Conservation (phyloP, 768 basidiomycete genomes). For the Symmetrospora coprosmae region DNA sequence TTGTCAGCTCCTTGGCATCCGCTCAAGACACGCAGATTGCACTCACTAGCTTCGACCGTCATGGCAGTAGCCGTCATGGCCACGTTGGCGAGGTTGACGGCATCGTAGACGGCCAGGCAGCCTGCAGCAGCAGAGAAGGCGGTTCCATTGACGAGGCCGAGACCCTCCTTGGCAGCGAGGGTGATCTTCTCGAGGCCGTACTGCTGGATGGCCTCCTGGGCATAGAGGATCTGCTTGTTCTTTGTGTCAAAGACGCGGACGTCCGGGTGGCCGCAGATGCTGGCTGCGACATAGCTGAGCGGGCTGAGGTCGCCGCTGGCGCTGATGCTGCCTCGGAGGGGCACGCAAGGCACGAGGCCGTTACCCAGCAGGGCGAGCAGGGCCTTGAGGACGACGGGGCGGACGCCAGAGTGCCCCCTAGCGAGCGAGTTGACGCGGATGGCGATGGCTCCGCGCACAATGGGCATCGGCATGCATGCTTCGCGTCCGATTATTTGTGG, state of each 20-base stretch:
- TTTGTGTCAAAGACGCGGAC: conserved; percentile 45
- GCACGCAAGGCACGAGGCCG: conserved; percentile 57
- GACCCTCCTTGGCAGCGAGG: conserved; percentile 40
- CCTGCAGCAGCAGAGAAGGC: conserved; percentile 50
- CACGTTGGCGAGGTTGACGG: conserved; percentile 40
- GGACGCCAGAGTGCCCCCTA: conserved; percentile 73
- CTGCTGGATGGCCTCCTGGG: conserved; percentile 25
- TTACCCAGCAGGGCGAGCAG: conserved; percentile 58
- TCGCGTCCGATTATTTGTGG: too few species aligned
- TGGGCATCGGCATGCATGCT: conserved; percentile 35
- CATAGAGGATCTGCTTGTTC: conserved; percentile 13
- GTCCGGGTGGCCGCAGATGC: conserved; percentile 63
- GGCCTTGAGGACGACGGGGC: conserved; percentile 63
- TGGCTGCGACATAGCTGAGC: conserved; percentile 55
- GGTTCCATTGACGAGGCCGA: conserved; percentile 47
- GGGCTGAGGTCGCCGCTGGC: conserved; percentile 47
- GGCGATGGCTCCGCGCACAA: conserved; percentile 75
- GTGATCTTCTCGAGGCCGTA: conserved; percentile 53
- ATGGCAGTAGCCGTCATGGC: conserved; percentile 64
- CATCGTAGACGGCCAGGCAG: conserved; percentile 57
- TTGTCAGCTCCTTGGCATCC: not conserved
- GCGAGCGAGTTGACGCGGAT: conserved; percentile 79
- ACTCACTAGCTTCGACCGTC: conserved; percentile 54
- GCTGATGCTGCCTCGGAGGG: conserved; percentile 67
- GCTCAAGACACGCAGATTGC: not conserved